These are phyloP conservation scores for Coniochaeta sp. DNA, from an alignment of 2,329 filamentous ascomycete species.

Conservation along the genomic window DNA sequence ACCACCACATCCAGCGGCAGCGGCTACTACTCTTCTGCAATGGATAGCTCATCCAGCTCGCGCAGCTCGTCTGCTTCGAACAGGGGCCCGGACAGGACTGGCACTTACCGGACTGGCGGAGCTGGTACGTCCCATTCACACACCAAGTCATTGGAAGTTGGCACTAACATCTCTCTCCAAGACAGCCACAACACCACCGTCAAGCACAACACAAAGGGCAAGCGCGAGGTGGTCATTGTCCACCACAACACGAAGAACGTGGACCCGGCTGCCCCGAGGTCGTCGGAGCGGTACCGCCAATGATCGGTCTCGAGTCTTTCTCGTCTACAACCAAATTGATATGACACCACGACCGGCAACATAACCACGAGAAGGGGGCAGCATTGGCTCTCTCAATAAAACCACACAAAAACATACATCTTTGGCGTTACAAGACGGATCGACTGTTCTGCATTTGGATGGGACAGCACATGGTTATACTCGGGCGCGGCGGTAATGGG, in stretches of 20 bases:
- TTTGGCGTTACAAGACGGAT: no score
- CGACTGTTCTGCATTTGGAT: no score
- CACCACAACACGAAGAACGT: background rate
- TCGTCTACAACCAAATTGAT: no score
- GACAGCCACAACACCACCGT: background rate
- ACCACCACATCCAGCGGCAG: background rate
- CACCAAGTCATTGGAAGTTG: background rate
- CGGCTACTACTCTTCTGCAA: background rate
- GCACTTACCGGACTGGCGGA: background rate
- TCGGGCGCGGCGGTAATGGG: no score
- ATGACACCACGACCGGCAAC: background rate
- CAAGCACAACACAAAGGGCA: background rate
- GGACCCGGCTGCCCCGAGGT: background rate
- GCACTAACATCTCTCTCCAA: background rate
- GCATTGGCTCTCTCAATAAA: no score
- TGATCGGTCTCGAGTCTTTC: background rate
- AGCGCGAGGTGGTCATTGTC: background rate
- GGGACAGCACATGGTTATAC: no score
- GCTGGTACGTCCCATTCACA: background rate
- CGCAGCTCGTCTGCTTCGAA: slow-evolving; percentile 1
- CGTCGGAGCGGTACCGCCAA: background rate
- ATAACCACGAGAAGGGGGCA: no score
- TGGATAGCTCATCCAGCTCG: background rate
- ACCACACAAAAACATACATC: no score
- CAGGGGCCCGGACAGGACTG: background rate